phyloP scores from a whole-genome alignment of 169 alveolate species.

The Cryptosporidium tyzzeri region DNA sequence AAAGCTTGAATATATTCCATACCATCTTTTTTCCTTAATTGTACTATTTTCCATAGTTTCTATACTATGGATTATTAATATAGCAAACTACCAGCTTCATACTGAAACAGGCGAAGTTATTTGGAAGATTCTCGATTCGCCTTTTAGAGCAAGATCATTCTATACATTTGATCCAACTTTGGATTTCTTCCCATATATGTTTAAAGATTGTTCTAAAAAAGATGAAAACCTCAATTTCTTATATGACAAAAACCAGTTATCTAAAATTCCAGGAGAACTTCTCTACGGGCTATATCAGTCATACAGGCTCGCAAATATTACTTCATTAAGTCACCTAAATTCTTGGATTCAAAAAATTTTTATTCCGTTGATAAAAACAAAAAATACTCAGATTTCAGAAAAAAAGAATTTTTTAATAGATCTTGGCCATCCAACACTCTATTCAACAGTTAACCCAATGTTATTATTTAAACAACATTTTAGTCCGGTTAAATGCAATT shows the following conservation, averaged over 20 bases:
- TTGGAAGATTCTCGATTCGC: slow-evolving; percentile 53
- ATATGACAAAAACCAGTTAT: slow-evolving; percentile 22
- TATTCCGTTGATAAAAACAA: slow-evolving; percentile 32
- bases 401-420: slow-evolving; percentile 8
- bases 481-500: slow-evolving; percentile 42
- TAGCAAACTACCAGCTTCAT: slow-evolving; percentile 15
- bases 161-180: slow-evolving; percentile 40
- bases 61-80: slow-evolving; percentile 21
- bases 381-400: neutral
- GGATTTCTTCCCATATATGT: slow-evolving; percentile 63
- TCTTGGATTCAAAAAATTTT: slow-evolving; percentile 57
- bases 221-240: slow-evolving; percentile 21
- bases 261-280: slow-evolving; percentile 35
- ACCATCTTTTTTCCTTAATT: slow-evolving; percentile 38
- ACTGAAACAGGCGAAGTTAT: slow-evolving; percentile 29
- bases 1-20: slow-evolving; percentile 69
- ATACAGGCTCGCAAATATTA: slow-evolving; percentile 30
- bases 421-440: slow-evolving; percentile 35
- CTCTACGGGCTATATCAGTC: slow-evolving; percentile 60
- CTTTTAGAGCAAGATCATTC: slow-evolving; percentile 66
- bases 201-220: slow-evolving; percentile 40
- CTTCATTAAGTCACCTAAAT: slow-evolving; percentile 52
- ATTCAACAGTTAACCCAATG: slow-evolving; percentile 58
- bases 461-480: slow-evolving; percentile 43
- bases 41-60: slow-evolving; percentile 23